Base-by-base conservation (phyloP, 768 basidiomycete species). In the Boletus edulis region DNA sequence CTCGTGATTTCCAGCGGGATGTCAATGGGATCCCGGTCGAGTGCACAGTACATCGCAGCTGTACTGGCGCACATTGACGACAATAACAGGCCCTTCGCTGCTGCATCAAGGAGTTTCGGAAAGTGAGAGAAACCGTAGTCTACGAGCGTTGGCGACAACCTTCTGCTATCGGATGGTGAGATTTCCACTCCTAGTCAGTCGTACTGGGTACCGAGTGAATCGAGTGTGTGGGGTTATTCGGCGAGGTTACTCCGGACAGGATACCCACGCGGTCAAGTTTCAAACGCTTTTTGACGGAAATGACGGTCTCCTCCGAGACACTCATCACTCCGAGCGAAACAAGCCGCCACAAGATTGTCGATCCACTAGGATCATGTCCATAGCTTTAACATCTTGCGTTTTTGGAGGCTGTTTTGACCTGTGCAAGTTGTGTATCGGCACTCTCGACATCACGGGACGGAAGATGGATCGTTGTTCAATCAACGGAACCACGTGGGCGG, bases 341-440 rank as follows among this genome's bases (percentile, higher is more conserved):
- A 15, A 15, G 13, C 12, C 13, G 14, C 13, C 15, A 7, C 35
- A 37, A 37, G 35, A 3, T 37, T 37, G 15, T 15, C 35, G 15
- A 15, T 15, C 15, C 5, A 37, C 35, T 37, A 6, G 12, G 35
- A 37, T 37, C 35, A 37, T 66, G 64, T 86, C 84, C 77, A 87
- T 82, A 12, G 75, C 71, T 9, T 72, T 76, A 13, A 88, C 75
- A 68, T 85, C 82, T 51, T 83, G 75, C 5, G 78, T 83, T 67
- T 67, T 86, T 86, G 52, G 79, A 75, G 20, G 62, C 62, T 32
- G 67, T 62, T 41, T 59, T 54, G 39, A 49, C 55, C 39, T 60
- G 52, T 32, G 66, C 68, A n/a, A 39, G 35, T 4, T 35, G 49
- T 15, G 38, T n/a, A 12, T 24, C 18, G 46, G 40, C 17, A 29